phyloP scores from a whole-genome alignment of 371 early-diverging fungal species.

The Sporodiniella umbellata region DNA sequence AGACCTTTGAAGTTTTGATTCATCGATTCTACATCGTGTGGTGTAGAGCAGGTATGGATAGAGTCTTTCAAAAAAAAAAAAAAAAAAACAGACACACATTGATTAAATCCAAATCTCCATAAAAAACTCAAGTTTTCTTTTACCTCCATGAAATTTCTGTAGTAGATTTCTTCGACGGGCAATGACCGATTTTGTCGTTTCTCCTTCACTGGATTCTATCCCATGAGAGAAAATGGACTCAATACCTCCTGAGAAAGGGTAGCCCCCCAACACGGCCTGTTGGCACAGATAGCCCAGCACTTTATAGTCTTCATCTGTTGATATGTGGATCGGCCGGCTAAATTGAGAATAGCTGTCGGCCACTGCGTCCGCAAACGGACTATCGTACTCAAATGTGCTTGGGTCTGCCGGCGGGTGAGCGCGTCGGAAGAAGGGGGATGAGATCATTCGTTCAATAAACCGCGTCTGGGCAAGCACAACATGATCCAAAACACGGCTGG shows the following conservation, averaged over 20 bases:
- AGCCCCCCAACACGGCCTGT: constrained; percentile 47
- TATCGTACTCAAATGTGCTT: constrained; percentile 25
- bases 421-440: not conserved
- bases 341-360: constrained; percentile 5
- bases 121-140: too few species aligned
- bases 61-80: too few species aligned
- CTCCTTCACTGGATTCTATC: constrained; percentile 46
- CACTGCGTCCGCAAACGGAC: constrained; percentile 25
- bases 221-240: constrained; percentile 45
- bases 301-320: constrained; percentile 4
- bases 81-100: too few species aligned
- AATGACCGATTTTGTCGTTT: constrained; percentile 43
- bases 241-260: constrained; percentile 46
- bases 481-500: constrained; percentile 1
- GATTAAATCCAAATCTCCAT: too few species aligned
- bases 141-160: constrained; percentile 41
- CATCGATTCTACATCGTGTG: constrained; percentile 30
- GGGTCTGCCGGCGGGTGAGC: not conserved
- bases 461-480: constrained; percentile 5
- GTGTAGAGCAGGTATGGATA: constrained; percentile 40
- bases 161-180: constrained; percentile 45
- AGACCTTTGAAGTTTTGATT: constrained; percentile 45
- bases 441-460: constrained; percentile 1
- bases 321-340: not conserved
- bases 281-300: constrained; percentile 38